Evolutionary conservation across 2,329 filamentous ascomycete genomes (phyloP).

Genomic region (Pleomassaria siparia): DNA sequence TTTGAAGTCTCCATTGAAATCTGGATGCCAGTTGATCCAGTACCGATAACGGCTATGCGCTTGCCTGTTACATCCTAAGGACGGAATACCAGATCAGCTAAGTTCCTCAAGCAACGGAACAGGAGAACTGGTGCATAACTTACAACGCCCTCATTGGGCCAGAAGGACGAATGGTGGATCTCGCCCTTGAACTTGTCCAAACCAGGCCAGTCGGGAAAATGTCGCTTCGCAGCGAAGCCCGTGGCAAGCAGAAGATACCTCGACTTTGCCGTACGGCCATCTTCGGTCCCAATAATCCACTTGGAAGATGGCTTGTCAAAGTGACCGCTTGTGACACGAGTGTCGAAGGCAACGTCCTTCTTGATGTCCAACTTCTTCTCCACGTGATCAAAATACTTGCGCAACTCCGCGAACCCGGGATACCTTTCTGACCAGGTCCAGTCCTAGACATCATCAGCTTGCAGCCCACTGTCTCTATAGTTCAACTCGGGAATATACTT

Average conservation of each 20-base stretch:
- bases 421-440: constrained; percentile 61
- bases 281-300: constrained; percentile 56
- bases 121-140: no score
- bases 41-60: constrained; percentile 64
- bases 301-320: constrained; percentile 52
- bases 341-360: constrained; percentile 61
- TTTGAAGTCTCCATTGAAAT: constrained; percentile 63
- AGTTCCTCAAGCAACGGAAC: no score
- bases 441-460: constrained; percentile 33
- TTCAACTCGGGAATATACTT: constrained; percentile 3
- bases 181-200: constrained; percentile 62
- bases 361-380: constrained; percentile 58
- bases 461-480: not conserved
- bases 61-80: constrained; percentile 61
- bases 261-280: constrained; percentile 53
- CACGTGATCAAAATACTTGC: constrained; percentile 61
- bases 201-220: constrained; percentile 62
- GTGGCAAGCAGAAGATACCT: constrained; percentile 57
- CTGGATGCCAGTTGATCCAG: constrained; percentile 66
- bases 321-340: constrained; percentile 54
- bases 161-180: constrained; percentile 62
- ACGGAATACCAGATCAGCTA: no score
- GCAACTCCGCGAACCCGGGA: constrained; percentile 55
- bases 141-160: constrained; percentile 61
- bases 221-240: constrained; percentile 62